Evolutionary conservation across 106 monocot species (phyloP).

Genomic region (Dioscorea zingiberensis): DNA sequence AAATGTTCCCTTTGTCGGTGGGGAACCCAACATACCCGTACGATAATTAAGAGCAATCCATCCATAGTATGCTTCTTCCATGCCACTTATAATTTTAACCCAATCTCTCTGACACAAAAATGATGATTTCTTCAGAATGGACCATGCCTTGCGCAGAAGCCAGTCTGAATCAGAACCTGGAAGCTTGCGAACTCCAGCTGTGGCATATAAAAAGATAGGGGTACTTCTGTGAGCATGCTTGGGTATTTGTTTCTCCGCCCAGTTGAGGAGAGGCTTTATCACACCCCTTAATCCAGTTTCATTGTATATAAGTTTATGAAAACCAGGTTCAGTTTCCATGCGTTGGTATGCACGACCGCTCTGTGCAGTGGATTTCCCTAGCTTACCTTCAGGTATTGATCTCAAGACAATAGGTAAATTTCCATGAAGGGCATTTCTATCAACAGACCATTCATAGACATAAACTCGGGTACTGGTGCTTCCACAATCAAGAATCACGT

Average conservation of each 20-base stretch:
- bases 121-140: slow-evolving; percentile 76
- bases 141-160: slow-evolving; percentile 79
- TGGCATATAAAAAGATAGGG: slow-evolving; percentile 79
- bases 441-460: slow-evolving; percentile 70
- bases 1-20: slow-evolving; percentile 48
- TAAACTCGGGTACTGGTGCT: slow-evolving; percentile 93
- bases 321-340: slow-evolving; percentile 96
- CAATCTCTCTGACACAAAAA: slow-evolving; percentile 70
- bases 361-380: slow-evolving; percentile 21
- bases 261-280: slow-evolving; percentile 69
- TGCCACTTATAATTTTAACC: slow-evolving; percentile 79
- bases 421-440: slow-evolving; percentile 21
- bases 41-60: slow-evolving; percentile 95
- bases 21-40: slow-evolving; percentile 53
- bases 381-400: slow-evolving; percentile 55
- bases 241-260: slow-evolving; percentile 94
- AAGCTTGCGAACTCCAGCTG: slow-evolving; percentile 84
- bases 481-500: slow-evolving; percentile 92
- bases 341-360: slow-evolving; percentile 94
- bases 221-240: slow-evolving; percentile 62
- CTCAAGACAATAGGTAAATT: slow-evolving; percentile 58
- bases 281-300: slow-evolving; percentile 65
- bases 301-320: slow-evolving; percentile 82
- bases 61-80: slow-evolving; percentile 98
- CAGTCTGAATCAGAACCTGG: slow-evolving; percentile 84